A percentile compares a stretch with the other conserved stretches of the same genome.
These are phyloP conservation scores for Ceratorhiza oryzae-sativae DNA, from an alignment of 1,284 basidiomycete species.

Conservation along the genomic window DNA sequence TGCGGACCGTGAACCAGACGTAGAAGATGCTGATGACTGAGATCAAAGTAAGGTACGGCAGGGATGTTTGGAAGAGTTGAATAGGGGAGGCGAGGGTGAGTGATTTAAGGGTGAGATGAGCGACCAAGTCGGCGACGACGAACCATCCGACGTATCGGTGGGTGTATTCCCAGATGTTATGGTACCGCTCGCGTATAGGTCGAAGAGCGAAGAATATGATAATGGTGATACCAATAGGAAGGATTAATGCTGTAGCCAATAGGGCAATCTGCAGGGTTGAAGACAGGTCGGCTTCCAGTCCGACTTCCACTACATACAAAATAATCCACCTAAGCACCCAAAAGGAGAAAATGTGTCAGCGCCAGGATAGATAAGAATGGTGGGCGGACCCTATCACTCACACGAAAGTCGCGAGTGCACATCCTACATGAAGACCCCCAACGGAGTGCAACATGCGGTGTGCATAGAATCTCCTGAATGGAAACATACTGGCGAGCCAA, in stretches of 20 bases:
- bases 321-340: constrained; percentile 24
- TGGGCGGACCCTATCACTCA: not conserved
- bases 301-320: constrained; percentile 2
- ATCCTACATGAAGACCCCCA: constrained; percentile 29
- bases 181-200: constrained; percentile 25
- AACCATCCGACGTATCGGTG: constrained; percentile 36
- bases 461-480: constrained; percentile 21
- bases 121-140: constrained; percentile 21
- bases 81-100: not conserved
- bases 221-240: constrained; percentile 5
- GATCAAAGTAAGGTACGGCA: constrained; percentile 15
- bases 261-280: constrained; percentile 28
- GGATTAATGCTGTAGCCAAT: not conserved
- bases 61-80: constrained; percentile 7
- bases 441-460: constrained; percentile 28
- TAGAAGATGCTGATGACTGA: constrained; percentile 21
- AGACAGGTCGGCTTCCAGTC: not conserved
- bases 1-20: constrained; percentile 36
- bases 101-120: not conserved
- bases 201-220: constrained; percentile 30
- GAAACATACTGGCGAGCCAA: constrained; percentile 4
- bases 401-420: constrained; percentile 24
- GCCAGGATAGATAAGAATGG: too few species aligned
- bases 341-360: not conserved
- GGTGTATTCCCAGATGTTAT: constrained; percentile 35